These are phyloP conservation scores for Craspedostauros australis DNA, from an alignment of 108 stramenopile species.

Conservation along the genomic window DNA sequence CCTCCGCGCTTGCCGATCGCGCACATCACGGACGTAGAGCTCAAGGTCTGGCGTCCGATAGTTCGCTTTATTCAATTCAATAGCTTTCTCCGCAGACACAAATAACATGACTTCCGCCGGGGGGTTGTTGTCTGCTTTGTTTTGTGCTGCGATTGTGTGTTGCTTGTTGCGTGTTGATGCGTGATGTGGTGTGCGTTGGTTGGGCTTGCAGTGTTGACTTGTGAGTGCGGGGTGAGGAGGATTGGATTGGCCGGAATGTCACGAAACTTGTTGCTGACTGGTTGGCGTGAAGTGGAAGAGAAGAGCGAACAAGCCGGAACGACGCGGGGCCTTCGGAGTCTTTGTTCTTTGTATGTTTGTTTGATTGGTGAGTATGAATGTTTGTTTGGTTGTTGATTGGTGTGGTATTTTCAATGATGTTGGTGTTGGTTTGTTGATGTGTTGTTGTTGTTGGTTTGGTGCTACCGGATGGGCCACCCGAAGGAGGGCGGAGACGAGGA, in stretches of 20 bases:
- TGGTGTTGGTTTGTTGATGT: no score
- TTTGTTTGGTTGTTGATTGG: no score
- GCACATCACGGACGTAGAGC: slow-evolving; percentile 73
- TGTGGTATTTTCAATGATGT: no score
- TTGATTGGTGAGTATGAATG: no score
- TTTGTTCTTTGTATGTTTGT: no score
- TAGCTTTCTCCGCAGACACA: slow-evolving; percentile 10
- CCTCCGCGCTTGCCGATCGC: slow-evolving; percentile 59
- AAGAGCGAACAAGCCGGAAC: no score
- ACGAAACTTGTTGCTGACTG: no score
- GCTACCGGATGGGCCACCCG: slow-evolving; percentile 16
- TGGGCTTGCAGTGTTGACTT: neutral
- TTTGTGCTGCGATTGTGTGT: neutral
- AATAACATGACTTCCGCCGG: slow-evolving; percentile 4
- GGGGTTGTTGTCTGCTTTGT: neutral
- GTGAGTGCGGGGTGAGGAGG: neutral
- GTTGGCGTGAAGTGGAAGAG: no score
- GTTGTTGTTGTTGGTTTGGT: slow-evolving; percentile 3
- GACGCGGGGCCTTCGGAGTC: no score
- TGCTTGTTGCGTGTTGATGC: neutral
- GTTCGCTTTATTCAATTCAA: slow-evolving; percentile 7
- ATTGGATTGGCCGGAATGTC: neutral
- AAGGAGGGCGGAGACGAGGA: slow-evolving; percentile 13
- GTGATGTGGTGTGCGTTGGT: neutral
- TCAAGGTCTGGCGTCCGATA: slow-evolving; percentile 52